Evolutionary conservation across 2,329 filamentous ascomycete species (phyloP), one percentile per base, ranked within the genome.

Genomic region (Ceratocystis ficicola): DNA sequence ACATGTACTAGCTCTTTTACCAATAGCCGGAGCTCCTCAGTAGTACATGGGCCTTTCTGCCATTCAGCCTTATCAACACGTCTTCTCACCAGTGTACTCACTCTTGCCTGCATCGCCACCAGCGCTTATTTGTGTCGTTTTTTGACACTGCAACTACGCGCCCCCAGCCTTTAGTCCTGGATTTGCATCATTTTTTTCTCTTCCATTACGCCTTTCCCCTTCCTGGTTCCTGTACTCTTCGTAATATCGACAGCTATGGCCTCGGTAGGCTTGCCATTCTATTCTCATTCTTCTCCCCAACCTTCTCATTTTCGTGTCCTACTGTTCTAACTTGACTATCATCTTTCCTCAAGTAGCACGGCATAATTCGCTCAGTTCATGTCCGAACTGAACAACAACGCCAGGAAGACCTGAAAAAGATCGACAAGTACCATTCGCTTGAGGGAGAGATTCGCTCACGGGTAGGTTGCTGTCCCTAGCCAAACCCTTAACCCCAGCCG

Each of bases 391-490:
- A 88, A 71, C 84, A 89, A 73, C 84, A 88, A 73, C 83, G 83
- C 67, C 80, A 84, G 70, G 83, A 86, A 74, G 90, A 95, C 74
- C 80, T 85, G 66, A 83, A 84, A 70, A 88, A 88, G 75, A 95
- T 96, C 72, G 77, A 80, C 66, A 83, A 85, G 69, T 96, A 96
- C 76, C 86, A 84, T 70, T 77, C 81, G 10, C 78, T 96, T 55
- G 89, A 92, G 69, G 78, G 82, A 64, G 76, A 84, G 65, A 83
- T 95, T 46, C 83, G 84, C 65, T 72, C 78, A n/a, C 85, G 86
- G 77, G 87, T 89, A 36, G 71, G 65, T 48, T 41, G 8, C 12
- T 59, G 44, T 22, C 25, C 30, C 30, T 52, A n/a, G 17, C 30
- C 22, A 5, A 32, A 36, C 55, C 25, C 55, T 59, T 36, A 28